Conservation (phyloP, 2,329 filamentous ascomycete genomes). For the Trematosphaeria pertusa region DNA sequence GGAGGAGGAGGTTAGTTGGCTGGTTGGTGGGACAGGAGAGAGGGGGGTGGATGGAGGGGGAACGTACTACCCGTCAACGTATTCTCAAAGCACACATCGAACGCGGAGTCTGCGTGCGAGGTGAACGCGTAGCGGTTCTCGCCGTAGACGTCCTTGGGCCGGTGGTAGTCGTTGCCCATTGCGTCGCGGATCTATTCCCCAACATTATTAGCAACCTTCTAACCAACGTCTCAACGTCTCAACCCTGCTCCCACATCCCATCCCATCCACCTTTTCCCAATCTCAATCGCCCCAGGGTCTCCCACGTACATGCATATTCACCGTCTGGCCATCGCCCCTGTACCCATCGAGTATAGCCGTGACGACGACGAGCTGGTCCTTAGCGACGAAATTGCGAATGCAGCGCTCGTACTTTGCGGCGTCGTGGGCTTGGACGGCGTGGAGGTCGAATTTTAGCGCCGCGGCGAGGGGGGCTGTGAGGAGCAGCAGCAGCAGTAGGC, state of each 20-base stretch:
- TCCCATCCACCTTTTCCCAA: neutral
- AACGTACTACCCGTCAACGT: conserved; percentile 65
- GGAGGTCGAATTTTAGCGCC: conserved; percentile 93
- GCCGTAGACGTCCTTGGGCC: conserved; percentile 87
- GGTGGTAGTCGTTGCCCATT: conserved; percentile 93
- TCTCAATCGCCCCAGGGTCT: too few species aligned
- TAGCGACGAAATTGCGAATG: conserved; percentile 93
- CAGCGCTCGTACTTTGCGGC: conserved; percentile 77
- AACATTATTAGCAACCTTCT: conserved; percentile 7
- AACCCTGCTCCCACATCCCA: neutral
- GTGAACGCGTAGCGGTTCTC: conserved; percentile 95
- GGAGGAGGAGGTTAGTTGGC: conserved; percentile 18
- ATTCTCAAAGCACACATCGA: conserved; percentile 98
- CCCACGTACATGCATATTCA: conserved; percentile 87
- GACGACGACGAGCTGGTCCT: conserved; percentile 93
- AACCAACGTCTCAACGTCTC: neutral
- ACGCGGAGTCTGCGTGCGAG: conserved; percentile 86
- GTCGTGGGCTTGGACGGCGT: conserved; percentile 70
- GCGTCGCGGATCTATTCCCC: conserved; percentile 83
- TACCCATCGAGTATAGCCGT: conserved; percentile 86
- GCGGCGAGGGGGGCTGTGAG: conserved; percentile 52
- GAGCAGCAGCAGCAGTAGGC: conserved; percentile 47
- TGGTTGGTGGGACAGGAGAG: neutral
- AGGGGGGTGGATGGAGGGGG: neutral
- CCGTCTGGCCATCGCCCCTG: conserved; percentile 87